Evolutionary conservation across 2,329 filamentous ascomycete genomes (phyloP), one percentile per base, ranked within the genome.

Genomic region (Reticulascus tulasneorum): DNA sequence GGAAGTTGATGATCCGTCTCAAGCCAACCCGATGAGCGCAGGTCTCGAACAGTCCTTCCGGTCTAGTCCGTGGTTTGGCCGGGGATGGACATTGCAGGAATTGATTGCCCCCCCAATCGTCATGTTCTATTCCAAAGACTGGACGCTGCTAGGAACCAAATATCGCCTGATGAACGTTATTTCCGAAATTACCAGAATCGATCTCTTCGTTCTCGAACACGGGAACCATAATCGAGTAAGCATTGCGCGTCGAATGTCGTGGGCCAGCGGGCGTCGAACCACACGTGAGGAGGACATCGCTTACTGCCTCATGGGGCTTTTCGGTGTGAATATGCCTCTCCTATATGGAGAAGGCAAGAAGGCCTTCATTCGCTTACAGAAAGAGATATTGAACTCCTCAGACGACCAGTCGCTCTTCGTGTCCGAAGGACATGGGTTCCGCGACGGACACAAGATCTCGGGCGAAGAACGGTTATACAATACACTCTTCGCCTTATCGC

Each of bases 221-320:
- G 16, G 19, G 12, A 29, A 13, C 4, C n/a, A n/a, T n/a, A n/a
- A 23, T 35, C 8, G 33, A 29, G 8, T 27, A 11, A 23, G 28
- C 2, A 12, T 37, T 5, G 35, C 23, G 2, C 19, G 21, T 3
- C 9, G 35, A 10, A 56, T 55, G 53, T 51, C 47, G 9, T 56
- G 52, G 54, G 50, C 47, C 22, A 37, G 50, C 3, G 38, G 35
- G 3, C 38, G 53, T 16, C n/a, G 31, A 29, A 54, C 47, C 5
- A 52, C 41, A 3, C 33, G 46, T 6, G 9, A 28, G 32, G 44
- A 54, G 29, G 51, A 58, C 36, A 24, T 42, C 5, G 50, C 50
- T 2, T 56, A 56, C 24, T 46, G 46, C 17, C 36, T 56, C 9
- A 23, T 55, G 13, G 54, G 54, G 7, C 23, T 57, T 6, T 54